Percentiles rank a stretch among this genome's conserved stretches.
Conservation (phyloP, 768 basidiomycete genomes). For the Glaciozyma antarctica region DNA sequence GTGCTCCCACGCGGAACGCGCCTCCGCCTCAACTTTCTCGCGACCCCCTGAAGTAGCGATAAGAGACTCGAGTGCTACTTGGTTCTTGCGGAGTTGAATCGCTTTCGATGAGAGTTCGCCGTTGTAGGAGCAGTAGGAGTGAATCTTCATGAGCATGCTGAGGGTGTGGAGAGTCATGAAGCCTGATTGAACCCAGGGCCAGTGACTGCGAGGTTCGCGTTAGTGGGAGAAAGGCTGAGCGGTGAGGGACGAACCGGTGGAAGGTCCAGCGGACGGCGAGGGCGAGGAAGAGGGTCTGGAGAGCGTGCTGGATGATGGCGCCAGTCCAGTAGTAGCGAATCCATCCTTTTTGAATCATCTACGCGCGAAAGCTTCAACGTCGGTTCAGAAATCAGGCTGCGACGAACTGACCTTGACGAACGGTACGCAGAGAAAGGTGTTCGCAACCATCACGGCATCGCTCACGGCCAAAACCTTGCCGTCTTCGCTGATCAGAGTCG, state of each 20-base stretch:
- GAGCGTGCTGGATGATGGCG: constrained; percentile 63
- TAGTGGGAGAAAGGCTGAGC: not conserved
- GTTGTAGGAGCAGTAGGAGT: constrained; percentile 84
- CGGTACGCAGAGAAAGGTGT: constrained; percentile 65
- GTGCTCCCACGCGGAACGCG: constrained; percentile 13
- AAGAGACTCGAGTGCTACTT: constrained; percentile 44
- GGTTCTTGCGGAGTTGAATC: constrained; percentile 37
- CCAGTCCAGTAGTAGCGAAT: constrained; percentile 72
- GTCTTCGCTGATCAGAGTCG: constrained; percentile 76
- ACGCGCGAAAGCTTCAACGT: not conserved
- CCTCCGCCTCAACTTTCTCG: constrained; percentile 42
- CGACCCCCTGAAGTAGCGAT: constrained; percentile 56
- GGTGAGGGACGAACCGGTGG: constrained; percentile 49
- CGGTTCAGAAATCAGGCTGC: no score
- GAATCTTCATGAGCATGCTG: constrained; percentile 55
- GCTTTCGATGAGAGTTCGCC: constrained; percentile 54
- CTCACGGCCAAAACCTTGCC: constrained; percentile 69
- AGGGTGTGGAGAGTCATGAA: constrained; percentile 79
- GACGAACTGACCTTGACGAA: constrained; percentile 54
- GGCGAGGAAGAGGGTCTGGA: constrained; percentile 65
- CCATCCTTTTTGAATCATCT: constrained; percentile 58
- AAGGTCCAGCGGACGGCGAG: constrained; percentile 81
- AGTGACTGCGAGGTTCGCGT: constrained; percentile 50
- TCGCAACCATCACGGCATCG: constrained; percentile 68
- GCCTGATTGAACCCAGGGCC: constrained; percentile 94